Evolutionary conservation across 768 basidiomycete genomes (phyloP).

Genomic region (Naematelia encephala): DNA sequence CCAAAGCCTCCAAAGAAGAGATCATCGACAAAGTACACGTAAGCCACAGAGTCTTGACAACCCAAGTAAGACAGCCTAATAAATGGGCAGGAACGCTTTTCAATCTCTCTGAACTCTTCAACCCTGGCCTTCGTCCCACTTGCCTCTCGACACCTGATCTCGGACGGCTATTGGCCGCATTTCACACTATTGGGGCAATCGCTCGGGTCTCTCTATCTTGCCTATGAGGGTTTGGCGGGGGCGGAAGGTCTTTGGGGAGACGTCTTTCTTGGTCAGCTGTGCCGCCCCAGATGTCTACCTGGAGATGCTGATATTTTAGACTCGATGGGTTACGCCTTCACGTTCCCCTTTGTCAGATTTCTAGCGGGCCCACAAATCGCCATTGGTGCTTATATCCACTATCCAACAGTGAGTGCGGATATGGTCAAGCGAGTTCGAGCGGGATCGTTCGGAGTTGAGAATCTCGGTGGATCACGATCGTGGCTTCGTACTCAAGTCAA

Average conservation of each 20-base stretch:
- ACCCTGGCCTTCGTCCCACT: conserved; percentile 80
- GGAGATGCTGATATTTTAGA: conserved; percentile 58
- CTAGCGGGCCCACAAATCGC: conserved; percentile 60
- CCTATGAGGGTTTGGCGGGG: conserved; percentile 68
- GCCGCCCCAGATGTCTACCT: not conserved
- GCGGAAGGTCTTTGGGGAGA: conserved; percentile 69
- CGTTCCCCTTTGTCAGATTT: conserved; percentile 70
- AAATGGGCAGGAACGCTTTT: conserved; percentile 78
- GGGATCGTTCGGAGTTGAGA: conserved; percentile 63
- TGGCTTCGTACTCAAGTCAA: conserved; percentile 61
- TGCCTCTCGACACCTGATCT: conserved; percentile 64
- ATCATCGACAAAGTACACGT: conserved; percentile 83
- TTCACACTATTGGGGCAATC: conserved; percentile 93
- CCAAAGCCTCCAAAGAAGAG: conserved; percentile 66
- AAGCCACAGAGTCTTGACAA: conserved; percentile 20
- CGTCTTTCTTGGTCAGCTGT: conserved; percentile 73
- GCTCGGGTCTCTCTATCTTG: conserved; percentile 77
- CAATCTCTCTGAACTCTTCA: conserved; percentile 65
- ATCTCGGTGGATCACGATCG: conserved; percentile 62
- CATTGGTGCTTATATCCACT: conserved; percentile 89
- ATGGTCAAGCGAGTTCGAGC: conserved; percentile 79
- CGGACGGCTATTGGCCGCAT: conserved; percentile 77
- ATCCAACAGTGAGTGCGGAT: conserved; percentile 90
- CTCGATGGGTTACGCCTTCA: conserved; percentile 97
- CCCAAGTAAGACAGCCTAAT: not conserved